Base-by-base conservation (phyloP, 805 yeast species). In the Blastobotrys terrestris region DNA sequence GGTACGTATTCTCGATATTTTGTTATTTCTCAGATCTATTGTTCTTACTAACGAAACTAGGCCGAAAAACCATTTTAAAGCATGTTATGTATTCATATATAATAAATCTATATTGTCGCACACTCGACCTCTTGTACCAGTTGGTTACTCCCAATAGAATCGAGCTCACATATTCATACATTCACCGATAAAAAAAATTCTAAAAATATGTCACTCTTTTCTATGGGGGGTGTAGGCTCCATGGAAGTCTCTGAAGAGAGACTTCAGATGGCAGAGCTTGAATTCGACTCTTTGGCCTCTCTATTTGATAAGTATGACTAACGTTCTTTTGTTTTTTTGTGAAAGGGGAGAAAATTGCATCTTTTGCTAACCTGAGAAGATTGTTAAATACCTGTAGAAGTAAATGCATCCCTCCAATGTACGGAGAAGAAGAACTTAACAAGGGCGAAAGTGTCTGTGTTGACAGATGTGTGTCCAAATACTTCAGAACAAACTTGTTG, bases 401-500 rank as follows among this genome's bases (percentile, higher is more conserved):
- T 53, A 94, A 94, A 68, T 94, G 99, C 69, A 77, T 94, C 42
- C 84, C 85, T n/a, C 79, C 75, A n/a, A 87, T 84, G 58, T 91
- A 86, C 69, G 87, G 88, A 14, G 98, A 92, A 61, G 76, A 79
- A 7, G 97, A 92, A 21, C 72, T 91, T 51, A 82, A 80, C 72
- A 87, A 86, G 74, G 81, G 76, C 61, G 97, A 91, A 73, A 81
- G 89, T 46, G 74, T 87, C 47, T 91, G 98, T 71, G 77, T 91
- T 58, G 98, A 91, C 74, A 85, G 97, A 78, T 91, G 98, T 76
- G 98, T 91, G 54, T 81, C 94, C 57, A 91, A 91, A 67, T 90
- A 84, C 68, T 87, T 89, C 73, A 77, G 77, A 60, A 84, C 90
- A 46, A 90, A 84, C 65, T 67, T 79, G 49, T 44, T 55, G 48